Conservation (phyloP, 2,329 filamentous ascomycete genomes). For the Albophoma yamanashiensis region DNA sequence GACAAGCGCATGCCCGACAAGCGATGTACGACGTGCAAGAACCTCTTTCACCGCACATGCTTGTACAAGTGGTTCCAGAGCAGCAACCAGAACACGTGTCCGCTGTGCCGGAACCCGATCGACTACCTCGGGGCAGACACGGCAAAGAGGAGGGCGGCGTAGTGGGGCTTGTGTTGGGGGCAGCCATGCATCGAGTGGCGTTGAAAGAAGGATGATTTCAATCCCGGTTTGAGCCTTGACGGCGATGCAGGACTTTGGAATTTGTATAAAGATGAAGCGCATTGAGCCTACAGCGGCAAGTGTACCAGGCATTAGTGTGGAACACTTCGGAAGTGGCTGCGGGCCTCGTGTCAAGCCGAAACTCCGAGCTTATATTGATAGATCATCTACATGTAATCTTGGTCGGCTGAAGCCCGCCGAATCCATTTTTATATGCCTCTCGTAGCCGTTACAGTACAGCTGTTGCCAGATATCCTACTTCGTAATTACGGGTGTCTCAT, state of each 20-base stretch:
- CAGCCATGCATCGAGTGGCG: background rate
- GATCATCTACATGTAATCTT: background rate
- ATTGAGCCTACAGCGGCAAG: background rate
- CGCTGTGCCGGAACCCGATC: conserved; percentile 85
- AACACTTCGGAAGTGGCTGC: background rate
- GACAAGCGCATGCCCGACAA: conserved; percentile 91
- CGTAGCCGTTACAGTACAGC: background rate
- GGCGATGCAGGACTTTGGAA: background rate
- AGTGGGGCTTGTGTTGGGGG: conserved; percentile 1
- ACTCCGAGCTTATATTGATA: background rate
- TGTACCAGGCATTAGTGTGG: background rate
- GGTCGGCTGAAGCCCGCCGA: background rate
- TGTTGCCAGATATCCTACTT: background rate
- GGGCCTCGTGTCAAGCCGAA: background rate
- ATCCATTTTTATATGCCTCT: background rate
- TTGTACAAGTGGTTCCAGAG: conserved; percentile 96
- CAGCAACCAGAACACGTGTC: conserved; percentile 85
- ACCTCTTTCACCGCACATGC: conserved; percentile 82
- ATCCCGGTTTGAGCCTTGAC: background rate
- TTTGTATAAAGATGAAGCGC: background rate
- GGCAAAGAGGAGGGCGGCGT: conserved; percentile 19
- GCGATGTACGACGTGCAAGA: conserved; percentile 83
- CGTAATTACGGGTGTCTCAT: no score
- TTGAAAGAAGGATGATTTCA: background rate
- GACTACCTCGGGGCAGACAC: conserved; percentile 39